Evolutionary conservation across 1,139 yeast species (phyloP), one percentile per base, ranked within the genome.

Genomic region (Kodamaea suecica): DNA sequence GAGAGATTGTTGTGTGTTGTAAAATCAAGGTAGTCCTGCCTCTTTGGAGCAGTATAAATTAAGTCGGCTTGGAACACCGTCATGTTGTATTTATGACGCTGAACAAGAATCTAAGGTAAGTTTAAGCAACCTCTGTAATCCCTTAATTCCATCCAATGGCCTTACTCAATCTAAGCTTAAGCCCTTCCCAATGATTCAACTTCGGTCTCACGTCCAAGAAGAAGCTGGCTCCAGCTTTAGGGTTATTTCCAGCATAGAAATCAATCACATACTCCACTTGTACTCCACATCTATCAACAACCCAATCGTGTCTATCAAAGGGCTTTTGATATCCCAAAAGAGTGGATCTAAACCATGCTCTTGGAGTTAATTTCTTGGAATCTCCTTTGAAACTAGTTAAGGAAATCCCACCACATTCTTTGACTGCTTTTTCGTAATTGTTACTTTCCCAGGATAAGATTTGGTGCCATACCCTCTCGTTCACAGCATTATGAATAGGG

Each of bases 251-350:
- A 10, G 83, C 62, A 59, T 92, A 92, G 56, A 87, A 92, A 57
- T 92, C 98, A 53, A 92, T 90, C 30, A 92, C 97, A 50, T 92
- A 92, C 36, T 88, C 96, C 12, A 92, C 74, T 36, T 75, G 73
- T 11, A 66, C 73, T 2, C 97, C 97, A 58, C 97, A 86, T 36
- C 97, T 68, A 51, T 84, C 81, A n/a, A 92, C 73, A 9, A 75
- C 67, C 98, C 98, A 92, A 61, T 92, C 98, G 56, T 92, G 98
- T 50, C 98, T 75, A 61, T 92, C 98, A 62, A 92, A 92, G 0
- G 98, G 98, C 43, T 74, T 75, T 35, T 78, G 78, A 42, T 74
- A 70, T 0, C 96, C 87, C 40, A 80, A 52, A 23, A 84, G 53
- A 4, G 55, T 49, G 46, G 75, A 63, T 47, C 84, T 79, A 50